These are phyloP conservation scores for Penicillium cinerascens DNA, from an alignment of 495 filamentous ascomycete genomes.

Conservation along the genomic window DNA sequence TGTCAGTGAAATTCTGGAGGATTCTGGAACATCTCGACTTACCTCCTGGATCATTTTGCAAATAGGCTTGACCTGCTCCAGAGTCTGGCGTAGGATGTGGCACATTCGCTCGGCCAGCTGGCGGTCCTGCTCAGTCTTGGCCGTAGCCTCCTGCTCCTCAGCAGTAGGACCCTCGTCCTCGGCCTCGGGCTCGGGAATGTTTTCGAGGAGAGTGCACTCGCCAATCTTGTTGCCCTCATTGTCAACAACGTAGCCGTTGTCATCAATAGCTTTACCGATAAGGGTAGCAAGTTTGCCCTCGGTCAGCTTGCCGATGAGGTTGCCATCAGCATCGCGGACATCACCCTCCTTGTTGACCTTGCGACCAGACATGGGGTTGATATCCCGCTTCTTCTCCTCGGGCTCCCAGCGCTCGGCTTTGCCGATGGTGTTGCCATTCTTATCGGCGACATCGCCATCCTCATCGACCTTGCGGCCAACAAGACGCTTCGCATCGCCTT, in stretches of 20 bases:
- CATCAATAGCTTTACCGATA: slow-evolving; percentile 76
- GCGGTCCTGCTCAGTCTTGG: slow-evolving; percentile 61
- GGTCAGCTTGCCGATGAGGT: slow-evolving; percentile 76
- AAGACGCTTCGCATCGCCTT: slow-evolving; percentile 69
- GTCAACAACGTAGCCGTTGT: slow-evolving; percentile 81
- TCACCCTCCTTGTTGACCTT: slow-evolving; percentile 80
- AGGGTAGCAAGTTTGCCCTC: slow-evolving; percentile 67
- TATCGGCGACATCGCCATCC: slow-evolving; percentile 78
- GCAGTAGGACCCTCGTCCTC: slow-evolving; percentile 33
- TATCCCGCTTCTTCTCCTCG: slow-evolving; percentile 62
- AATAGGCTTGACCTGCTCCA: slow-evolving; percentile 80
- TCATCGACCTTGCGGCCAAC: slow-evolving; percentile 75
- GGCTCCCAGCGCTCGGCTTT: slow-evolving; percentile 80
- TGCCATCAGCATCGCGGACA: slow-evolving; percentile 75
- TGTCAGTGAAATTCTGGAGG: slow-evolving; percentile 17
- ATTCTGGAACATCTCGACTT: slow-evolving; percentile 14
- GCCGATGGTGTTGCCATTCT: slow-evolving; percentile 77
- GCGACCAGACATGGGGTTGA: slow-evolving; percentile 71
- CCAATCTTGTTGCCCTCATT: slow-evolving; percentile 77
- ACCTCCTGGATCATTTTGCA: slow-evolving; percentile 85
- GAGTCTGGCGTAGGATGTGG: slow-evolving; percentile 67
- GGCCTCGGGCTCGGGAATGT: slow-evolving; percentile 55
- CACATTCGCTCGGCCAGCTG: slow-evolving; percentile 78
- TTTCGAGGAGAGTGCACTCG: slow-evolving; percentile 73
- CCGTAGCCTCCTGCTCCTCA: slow-evolving; percentile 52